Evolutionary conservation across 2,329 filamentous ascomycete genomes (phyloP).

Genomic region (Aspergillus latus): DNA sequence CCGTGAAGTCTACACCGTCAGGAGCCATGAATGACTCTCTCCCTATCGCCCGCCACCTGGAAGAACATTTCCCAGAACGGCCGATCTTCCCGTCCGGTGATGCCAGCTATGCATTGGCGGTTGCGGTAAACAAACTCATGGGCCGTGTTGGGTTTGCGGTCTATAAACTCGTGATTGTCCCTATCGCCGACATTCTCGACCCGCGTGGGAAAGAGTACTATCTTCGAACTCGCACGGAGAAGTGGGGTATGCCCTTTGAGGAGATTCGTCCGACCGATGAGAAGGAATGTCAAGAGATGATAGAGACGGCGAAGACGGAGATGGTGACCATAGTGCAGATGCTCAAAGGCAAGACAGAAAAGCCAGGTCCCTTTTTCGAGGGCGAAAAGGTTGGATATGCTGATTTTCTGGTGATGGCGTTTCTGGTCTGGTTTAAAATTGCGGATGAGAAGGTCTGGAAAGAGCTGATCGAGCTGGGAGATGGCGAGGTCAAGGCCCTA

Average conservation of each 20-base stretch:
- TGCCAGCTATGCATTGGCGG: slow-evolving; percentile 33
- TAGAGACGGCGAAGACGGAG: slow-evolving; percentile 23
- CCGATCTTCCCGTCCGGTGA: slow-evolving; percentile 36
- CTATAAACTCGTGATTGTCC: slow-evolving; percentile 24
- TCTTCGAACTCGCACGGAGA: slow-evolving; percentile 26
- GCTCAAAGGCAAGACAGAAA: slow-evolving; percentile 30
- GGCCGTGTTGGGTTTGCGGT: background rate
- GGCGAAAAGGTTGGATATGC: slow-evolving; percentile 33
- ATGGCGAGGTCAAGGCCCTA: slow-evolving; percentile 30
- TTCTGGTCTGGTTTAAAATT: slow-evolving; percentile 29
- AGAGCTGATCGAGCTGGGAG: slow-evolving; percentile 25
- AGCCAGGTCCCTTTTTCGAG: slow-evolving; percentile 37
- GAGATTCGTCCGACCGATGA: slow-evolving; percentile 30
- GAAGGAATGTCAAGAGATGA: slow-evolving; percentile 19
- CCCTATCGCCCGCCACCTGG: slow-evolving; percentile 33
- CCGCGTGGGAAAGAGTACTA: slow-evolving; percentile 34
- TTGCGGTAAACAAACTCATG: slow-evolving; percentile 24
- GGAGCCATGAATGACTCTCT: slow-evolving; percentile 37
- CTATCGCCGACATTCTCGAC: slow-evolving; percentile 28
- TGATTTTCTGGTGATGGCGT: slow-evolving; percentile 29
- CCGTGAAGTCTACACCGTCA: slow-evolving; percentile 23
- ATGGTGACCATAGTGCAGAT: slow-evolving; percentile 25
- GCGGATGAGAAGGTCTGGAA: slow-evolving; percentile 25
- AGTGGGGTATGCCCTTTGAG: slow-evolving; percentile 30
- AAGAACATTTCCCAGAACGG: slow-evolving; percentile 29